Base-by-base conservation (phyloP, 2,329 filamentous ascomycete species). In the Talaromyces sp. region DNA sequence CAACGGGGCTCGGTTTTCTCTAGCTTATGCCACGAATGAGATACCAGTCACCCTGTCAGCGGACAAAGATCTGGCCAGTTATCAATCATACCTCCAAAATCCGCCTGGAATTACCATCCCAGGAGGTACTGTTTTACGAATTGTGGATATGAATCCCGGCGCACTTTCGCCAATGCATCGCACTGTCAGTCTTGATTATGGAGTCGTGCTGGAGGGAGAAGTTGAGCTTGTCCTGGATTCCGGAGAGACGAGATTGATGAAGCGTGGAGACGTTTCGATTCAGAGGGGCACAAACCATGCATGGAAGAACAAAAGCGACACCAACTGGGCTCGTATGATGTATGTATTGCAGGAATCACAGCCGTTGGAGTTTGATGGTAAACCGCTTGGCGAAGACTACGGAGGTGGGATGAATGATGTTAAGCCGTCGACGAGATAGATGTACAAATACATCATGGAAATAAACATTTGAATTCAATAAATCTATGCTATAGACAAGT, bases 211-310 rank as follows among this genome's bases (percentile, higher is more conserved):
- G 7, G 82, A 85, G 65, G 84, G 84, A 1, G 75, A 77, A 65
- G 68, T 85, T 30, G 81, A 83, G 63, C 74, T 85, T 70, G 60
- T 79, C 3, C 70, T 85, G 4, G 83, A 84, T 62, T 78, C 78
- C n/a, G 82, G 83, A 1, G 81, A 81, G 60, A 74, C 69, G 55
- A 74, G 75, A 52, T 61, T 74, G 27, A 73, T 86, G 77, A 72
- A 73, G 54, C 72, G 77, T 11, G 84, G 84, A 2, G 83, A 86
- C 66, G 72, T 85, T n/a, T 79, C 79, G 10, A 79, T 86, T 22
- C 83, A 86, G 71, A 73, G 84, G 47, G 82, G 78, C 1, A 84
- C 83, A 3, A 82, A 80, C 73, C 84, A 86, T 69, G 77, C 77
- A 28, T 85, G 82, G 83, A 70, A 74, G 55, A 85, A 85, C 62